Base-by-base conservation (phyloP, 257 asterid species). In the Sherardia arvensis region DNA sequence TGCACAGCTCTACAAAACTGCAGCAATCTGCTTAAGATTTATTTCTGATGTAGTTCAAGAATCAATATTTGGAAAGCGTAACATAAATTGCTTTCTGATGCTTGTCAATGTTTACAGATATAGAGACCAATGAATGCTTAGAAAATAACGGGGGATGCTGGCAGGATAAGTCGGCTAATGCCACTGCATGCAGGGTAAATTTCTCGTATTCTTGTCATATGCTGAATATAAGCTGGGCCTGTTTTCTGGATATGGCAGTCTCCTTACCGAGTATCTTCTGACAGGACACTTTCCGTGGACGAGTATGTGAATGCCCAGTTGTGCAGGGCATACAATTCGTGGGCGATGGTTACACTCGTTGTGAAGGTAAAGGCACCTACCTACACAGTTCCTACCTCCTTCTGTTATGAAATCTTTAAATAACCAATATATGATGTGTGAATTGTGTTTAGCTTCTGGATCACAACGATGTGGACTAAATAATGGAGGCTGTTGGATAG, bases 81-180 rank as follows among this genome's bases (percentile, higher is more conserved):
- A 21, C 18, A 11, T 34, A 69, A 65, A 54, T 54, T 65, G n/a
- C 60, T 55, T 6, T 49, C 53, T 66, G 43, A 59, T 69, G 43
- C 62, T 48, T 65, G 47, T 66, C 36, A 51, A 65, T 20, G 71
- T 64, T 43, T 61, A 54, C 84, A 93, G 99, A 83, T 67, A 75
- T 93, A 74, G 85, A 93, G 79, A 93, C 99, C 73, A 90, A 90
- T 47, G 96, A 93, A 74, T 93, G 99, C 69, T 65, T 85, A 61
- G 80, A 74, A 66, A 81, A 88, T 81, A 90, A 93, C 67, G 99
- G 99, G 3, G 99, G 99, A 59, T 93, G 97, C 83, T 93, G 99
- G 99, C 86, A 90, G 67, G 97, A 93, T 71, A 81, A 71, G 68
- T 69, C 82, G 72, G 73, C 91, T 27, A 93, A 93, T 58, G 67